A percentile compares a stretch with the other conserved stretches of the same genome.
phyloP scores from a whole-genome alignment of 2,329 filamentous ascomycete species.

The Trichoderma cornu-damae region DNA sequence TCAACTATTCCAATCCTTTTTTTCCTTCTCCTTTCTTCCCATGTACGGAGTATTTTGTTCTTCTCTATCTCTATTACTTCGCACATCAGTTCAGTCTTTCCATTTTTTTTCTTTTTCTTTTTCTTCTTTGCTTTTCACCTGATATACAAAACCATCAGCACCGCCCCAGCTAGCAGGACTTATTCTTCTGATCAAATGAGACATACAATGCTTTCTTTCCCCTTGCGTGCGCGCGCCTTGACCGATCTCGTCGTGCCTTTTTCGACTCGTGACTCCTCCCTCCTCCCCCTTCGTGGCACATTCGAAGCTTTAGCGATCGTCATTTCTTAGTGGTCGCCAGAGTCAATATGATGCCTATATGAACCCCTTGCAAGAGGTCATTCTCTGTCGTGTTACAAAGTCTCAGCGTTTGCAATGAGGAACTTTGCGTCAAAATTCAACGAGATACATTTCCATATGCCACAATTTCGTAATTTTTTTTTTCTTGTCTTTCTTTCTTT shows the following conservation, averaged over 20 bases:
- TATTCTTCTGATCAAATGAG: neutral
- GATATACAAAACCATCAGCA: neutral
- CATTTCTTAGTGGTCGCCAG: constrained; percentile 61
- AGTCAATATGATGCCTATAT: constrained; percentile 80
- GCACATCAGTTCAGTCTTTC: no score
- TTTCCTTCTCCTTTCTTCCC: neutral
- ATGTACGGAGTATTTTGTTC: no score
- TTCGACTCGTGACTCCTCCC: constrained; percentile 4
- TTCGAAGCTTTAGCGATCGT: constrained; percentile 84
- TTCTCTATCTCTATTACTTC: no score
- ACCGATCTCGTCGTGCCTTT: neutral
- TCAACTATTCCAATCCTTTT: neutral
- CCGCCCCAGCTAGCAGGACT: neutral
- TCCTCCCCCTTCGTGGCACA: constrained; percentile 55
- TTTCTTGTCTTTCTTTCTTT: constrained; percentile 19
- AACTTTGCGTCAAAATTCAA: constrained; percentile 76
- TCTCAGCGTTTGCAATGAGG: constrained; percentile 69
- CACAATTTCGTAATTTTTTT: constrained; percentile 20
- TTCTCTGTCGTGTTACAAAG: constrained; percentile 92
- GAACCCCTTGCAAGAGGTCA: constrained; percentile 82
- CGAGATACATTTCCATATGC: constrained; percentile 62
- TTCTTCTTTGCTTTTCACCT: neutral
- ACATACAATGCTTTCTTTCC: neutral
- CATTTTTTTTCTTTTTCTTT: neutral
- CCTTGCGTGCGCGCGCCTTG: neutral